Base-by-base conservation (phyloP, 768 basidiomycete species). In the Amanita fuliginea region DNA sequence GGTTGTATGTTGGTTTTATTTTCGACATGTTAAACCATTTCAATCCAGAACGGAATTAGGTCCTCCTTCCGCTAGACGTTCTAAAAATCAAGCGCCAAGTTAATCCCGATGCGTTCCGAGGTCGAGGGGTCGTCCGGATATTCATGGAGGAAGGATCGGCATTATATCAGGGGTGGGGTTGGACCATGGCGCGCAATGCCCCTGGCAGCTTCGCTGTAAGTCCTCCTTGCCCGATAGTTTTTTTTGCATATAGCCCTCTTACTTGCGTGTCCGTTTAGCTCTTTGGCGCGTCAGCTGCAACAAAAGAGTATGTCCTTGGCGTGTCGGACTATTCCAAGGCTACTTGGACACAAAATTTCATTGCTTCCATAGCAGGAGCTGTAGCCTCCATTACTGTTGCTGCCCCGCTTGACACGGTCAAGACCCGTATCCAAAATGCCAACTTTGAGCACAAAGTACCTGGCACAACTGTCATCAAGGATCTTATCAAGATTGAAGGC, bases 71-170 rank as follows among this genome's bases (percentile, higher is more conserved):
- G 2, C 76, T 98, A 4, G 95, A 99, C 61, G 94, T 81, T 19
- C 81, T 99, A 63, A 99, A 99, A 70, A 98, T 99, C 67, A 97
- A 96, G 72, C 85, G 93, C 46, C 95, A 99, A 71, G 89, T 87
- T 49, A 99, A 99, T 69, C 95, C 95, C 1, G 96, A 97, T 59
- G 95, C 95, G 1, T 92, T 99, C 80, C 86, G 90, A 32, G 93
- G 93, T 33, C 88, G 95, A 21, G 92, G 93, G 16, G 75, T 93
- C 56, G 54, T 96, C 49, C 84, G 86, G 47, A 91, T 99, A 57
- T 79, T 99, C 65, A 65, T 80, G 62, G 94, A 99, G 57, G 95
- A 98, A 62, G 91, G 93, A 50, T 78, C 86, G 7, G 78, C 86
- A 1, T 77, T 99, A 32, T 99, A 99, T 68, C 83, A 93, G 54